These are phyloP conservation scores for Pleurotus ostreatus DNA, from an alignment of 768 basidiomycete species.

Conservation along the genomic window DNA sequence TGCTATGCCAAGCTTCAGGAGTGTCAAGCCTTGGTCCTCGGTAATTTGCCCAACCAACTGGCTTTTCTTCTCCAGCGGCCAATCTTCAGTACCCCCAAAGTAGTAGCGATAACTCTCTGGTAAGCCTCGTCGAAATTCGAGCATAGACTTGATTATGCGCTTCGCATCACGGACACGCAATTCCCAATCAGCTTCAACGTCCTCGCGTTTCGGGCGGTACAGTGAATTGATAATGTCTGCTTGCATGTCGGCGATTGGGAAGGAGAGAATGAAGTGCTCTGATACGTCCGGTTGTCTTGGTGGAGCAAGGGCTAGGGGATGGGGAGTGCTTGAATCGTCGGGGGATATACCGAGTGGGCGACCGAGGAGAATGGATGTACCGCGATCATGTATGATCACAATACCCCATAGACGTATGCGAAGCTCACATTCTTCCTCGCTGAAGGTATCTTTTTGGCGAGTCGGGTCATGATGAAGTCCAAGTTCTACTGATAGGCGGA, in stretches of 20 bases:
- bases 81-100: constrained; percentile 76
- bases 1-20: constrained; percentile 80
- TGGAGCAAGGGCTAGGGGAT: constrained; percentile 36
- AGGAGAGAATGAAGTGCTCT: constrained; percentile 75
- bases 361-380: constrained; percentile 83
- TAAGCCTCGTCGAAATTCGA: constrained; percentile 62
- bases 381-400: constrained; percentile 82
- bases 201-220: constrained; percentile 72
- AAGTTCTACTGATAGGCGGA: constrained; percentile 77
- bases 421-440: constrained; percentile 71
- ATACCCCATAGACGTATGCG: constrained; percentile 84
- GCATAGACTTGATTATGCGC: constrained; percentile 75
- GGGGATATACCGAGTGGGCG: constrained; percentile 81
- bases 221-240: constrained; percentile 87
- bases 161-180: constrained; percentile 45
- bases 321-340: constrained; percentile 79
- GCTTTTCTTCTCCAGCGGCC: constrained; percentile 61
- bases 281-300: constrained; percentile 47
- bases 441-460: constrained; percentile 58
- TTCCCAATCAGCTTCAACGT: constrained; percentile 62
- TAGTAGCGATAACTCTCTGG: constrained; percentile 72
- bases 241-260: constrained; percentile 77
- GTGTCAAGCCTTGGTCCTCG: constrained; percentile 77
- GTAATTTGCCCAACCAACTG: constrained; percentile 70
- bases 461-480: constrained; percentile 86